phyloP scores from a whole-genome alignment of 352 stramenopile species.

The Globisporangium canariense region DNA sequence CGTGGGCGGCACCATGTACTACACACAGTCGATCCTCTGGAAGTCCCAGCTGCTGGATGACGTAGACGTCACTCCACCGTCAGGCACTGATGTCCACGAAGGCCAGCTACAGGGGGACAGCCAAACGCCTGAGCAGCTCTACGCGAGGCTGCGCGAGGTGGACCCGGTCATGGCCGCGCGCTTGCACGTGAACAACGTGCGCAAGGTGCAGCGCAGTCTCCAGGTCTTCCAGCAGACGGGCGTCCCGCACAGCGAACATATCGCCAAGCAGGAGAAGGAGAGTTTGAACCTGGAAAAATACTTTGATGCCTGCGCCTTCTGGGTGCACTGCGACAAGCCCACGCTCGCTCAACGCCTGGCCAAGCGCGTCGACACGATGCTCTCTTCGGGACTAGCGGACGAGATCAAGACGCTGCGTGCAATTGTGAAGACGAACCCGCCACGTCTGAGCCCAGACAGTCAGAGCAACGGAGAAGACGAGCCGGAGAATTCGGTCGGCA shows the following conservation, averaged over 20 bases:
- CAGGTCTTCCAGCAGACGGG: constrained; percentile 84
- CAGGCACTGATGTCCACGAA: neutral
- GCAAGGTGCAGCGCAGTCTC: constrained; percentile 83
- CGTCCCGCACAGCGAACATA: constrained; percentile 63
- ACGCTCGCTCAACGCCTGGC: constrained; percentile 63
- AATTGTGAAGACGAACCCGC: constrained; percentile 46
- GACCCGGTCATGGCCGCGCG: constrained; percentile 81
- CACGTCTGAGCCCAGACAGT: constrained; percentile 20
- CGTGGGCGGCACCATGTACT: constrained; percentile 92
- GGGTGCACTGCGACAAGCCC: constrained; percentile 73
- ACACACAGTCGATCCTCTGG: constrained; percentile 89
- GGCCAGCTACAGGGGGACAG: neutral
- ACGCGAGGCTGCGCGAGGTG: constrained; percentile 52
- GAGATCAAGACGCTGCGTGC: constrained; percentile 64
- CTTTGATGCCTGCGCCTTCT: constrained; percentile 83
- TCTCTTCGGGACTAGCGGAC: constrained; percentile 68
- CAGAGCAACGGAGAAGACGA: constrained; percentile 23
- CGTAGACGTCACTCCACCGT: constrained; percentile 19
- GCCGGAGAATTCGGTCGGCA: constrained; percentile 55
- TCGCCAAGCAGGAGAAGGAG: constrained; percentile 51
- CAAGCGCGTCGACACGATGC: constrained; percentile 78
- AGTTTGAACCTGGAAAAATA: constrained; percentile 47
- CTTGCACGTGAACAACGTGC: constrained; percentile 85
- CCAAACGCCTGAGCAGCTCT: constrained; percentile 55
- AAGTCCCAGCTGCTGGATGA: constrained; percentile 84